phyloP scores from a whole-genome alignment of 1,284 basidiomycete genomes.

The Takashimella koratensis region DNA sequence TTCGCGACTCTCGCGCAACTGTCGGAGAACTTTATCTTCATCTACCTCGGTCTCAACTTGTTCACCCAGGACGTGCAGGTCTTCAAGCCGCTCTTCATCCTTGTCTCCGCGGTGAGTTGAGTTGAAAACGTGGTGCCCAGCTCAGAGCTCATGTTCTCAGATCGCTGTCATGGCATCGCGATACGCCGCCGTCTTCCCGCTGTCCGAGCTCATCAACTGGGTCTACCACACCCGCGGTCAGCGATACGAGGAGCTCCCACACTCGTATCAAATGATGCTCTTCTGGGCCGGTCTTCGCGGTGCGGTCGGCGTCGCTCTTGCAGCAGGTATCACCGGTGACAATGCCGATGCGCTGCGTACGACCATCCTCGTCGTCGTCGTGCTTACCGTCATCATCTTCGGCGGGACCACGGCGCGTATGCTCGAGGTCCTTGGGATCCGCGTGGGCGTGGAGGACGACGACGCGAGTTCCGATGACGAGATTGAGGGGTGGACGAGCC shows the following conservation, averaged over 20 bases:
- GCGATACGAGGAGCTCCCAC: conserved; percentile 79
- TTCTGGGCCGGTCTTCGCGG: conserved; percentile 98
- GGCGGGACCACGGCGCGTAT: conserved; percentile 95
- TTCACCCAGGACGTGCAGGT: conserved; percentile 87
- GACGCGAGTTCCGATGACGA: conserved; percentile 76
- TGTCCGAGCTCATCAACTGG: conserved; percentile 93
- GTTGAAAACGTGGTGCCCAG: not conserved
- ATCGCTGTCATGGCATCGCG: conserved; percentile 90
- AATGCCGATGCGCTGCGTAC: conserved; percentile 88
- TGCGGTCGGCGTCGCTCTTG: conserved; percentile 94
- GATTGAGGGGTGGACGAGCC: conserved; percentile 51
- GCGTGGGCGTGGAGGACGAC: conserved; percentile 92
- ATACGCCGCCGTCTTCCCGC: conserved; percentile 92
- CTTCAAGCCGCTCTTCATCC: conserved; percentile 94
- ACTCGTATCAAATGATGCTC: conserved; percentile 97
- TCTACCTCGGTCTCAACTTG: conserved; percentile 92
- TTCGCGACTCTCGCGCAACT: conserved; percentile 88
- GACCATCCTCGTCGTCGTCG: conserved; percentile 92
- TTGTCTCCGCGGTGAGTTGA: conserved; percentile 64
- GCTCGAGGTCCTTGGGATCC: conserved; percentile 95
- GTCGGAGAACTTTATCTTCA: conserved; percentile 99
- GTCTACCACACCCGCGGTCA: conserved; percentile 79
- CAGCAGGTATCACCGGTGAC: conserved; percentile 87
- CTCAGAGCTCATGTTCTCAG: conserved; percentile 23
- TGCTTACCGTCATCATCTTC: conserved; percentile 91